phyloP scores from a whole-genome alignment of 2,329 filamentous ascomycete genomes.

The Aspergillus bombycis region DNA sequence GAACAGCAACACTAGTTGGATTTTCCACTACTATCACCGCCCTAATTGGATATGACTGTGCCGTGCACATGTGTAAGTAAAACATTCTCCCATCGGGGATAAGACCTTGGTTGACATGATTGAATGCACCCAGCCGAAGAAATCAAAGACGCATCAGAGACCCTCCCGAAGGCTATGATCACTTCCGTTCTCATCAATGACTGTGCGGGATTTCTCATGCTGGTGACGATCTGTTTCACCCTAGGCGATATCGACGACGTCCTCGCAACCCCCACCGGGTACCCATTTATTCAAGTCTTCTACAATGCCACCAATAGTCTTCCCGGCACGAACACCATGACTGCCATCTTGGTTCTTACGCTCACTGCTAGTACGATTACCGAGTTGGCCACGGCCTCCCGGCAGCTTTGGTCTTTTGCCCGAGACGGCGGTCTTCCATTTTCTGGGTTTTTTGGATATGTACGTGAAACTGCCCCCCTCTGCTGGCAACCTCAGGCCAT shows the following conservation, averaged over 20 bases:
- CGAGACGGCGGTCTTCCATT: slow-evolving; percentile 46
- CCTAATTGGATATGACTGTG: slow-evolving; percentile 47
- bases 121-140: slow-evolving; percentile 37
- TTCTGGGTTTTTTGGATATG: slow-evolving; percentile 24
- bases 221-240: slow-evolving; percentile 44
- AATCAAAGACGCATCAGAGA: slow-evolving; percentile 38
- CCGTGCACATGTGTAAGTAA: slow-evolving; percentile 49
- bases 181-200: slow-evolving; percentile 39
- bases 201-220: slow-evolving; percentile 42
- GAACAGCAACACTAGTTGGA: slow-evolving; percentile 44
- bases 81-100: background rate
- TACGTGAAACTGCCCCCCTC: slow-evolving; percentile 5
- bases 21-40: slow-evolving; percentile 44
- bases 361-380: slow-evolving; percentile 42
- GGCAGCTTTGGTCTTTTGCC: slow-evolving; percentile 49
- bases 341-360: slow-evolving; percentile 42
- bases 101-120: background rate
- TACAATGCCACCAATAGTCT: slow-evolving; percentile 44
- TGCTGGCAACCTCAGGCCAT: slow-evolving; percentile 1
- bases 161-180: slow-evolving; percentile 45
- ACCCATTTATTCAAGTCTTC: slow-evolving; percentile 34
- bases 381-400: slow-evolving; percentile 35
- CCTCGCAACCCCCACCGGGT: slow-evolving; percentile 32
- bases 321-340: slow-evolving; percentile 49
- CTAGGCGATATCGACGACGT: slow-evolving; percentile 36